Evolutionary conservation across 2,329 filamentous ascomycete genomes (phyloP), one percentile per base, ranked within the genome.

Genomic region (Didymella sp.): DNA sequence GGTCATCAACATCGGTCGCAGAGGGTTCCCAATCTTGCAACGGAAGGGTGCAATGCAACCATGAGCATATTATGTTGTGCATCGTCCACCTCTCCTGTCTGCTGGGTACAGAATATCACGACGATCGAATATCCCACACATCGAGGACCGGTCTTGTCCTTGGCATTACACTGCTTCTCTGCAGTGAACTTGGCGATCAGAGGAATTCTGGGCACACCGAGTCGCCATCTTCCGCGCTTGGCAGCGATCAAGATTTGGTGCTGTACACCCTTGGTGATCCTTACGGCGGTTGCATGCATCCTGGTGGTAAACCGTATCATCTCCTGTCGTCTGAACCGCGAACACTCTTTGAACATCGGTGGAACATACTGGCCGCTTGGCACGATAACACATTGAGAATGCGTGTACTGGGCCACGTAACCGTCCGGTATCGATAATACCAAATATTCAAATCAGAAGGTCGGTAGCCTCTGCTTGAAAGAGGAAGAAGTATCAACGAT

Each of bases 161-260:
- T 66, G 60, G 62, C 60, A 61, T 52, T 59, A 56, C 25, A 42
- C 50, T 56, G 35, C 31, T 24, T 19, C 33, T 44, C 24, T 33
- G 21, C 40, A 45, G 24, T 40, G 37, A 46, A 30, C 61, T 68
- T 67, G 66, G 64, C 64, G 45, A 44, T 22, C 51, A 59, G 62
- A 56, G 61, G 63, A 59, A 61, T 43, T 59, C 57, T 59, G 47
- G 56, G 56, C 58, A 54, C 31, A 41, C 43, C 46, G n/a, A 41
- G 38, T 45, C 31, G 49, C 58, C 33, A 57, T 59, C 42, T 60
- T 66, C 64, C 64, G 61, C 66, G 55, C 66, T 69, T 67, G 66
- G 66, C 66, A 59, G 19, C 35, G 31, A 43, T 49, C 41, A 28
- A 43, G 49, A 38, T 27, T 30, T 40, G 45, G 28, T 33, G 24